Base-by-base conservation (phyloP, 2,329 filamentous ascomycete genomes). In the Lecanicillium sp. region DNA sequence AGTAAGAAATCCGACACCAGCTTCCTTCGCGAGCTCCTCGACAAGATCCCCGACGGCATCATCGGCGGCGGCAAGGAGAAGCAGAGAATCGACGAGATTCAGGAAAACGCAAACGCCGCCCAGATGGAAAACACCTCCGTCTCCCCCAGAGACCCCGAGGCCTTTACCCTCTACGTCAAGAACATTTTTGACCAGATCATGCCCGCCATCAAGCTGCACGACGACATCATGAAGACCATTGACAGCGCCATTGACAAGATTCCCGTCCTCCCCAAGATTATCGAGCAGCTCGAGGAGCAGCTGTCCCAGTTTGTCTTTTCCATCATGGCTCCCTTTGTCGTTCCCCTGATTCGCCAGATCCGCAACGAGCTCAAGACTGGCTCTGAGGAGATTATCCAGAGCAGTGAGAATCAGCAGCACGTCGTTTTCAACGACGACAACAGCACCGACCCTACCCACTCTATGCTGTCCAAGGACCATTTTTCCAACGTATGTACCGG, bases 231-330 rank as follows among this genome's bases (percentile, higher is more conserved):
- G 76, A 83, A 91, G 70, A 71, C 69, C 44, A 90, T 96, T 59
- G 79, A 80, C 39, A 73, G 84, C 58, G 83, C 87, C 11, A 83
- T 95, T 51, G 87, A 94, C 66, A 83, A 87, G 55, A 90, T 96
- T 33, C 90, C 90, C 0, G 75, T 95, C 32, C 72, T 96, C 15
- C 87, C 88, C 45, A 85, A 94, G 56, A 74, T 95, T 35, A 78
- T 95, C 48, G 89, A 95, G 68, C 82, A 95, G 63, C 69, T 95
- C 14, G 84, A 91, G 66, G 87, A 95, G 52, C 86, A 95, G 67
- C 76, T 95, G 54, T 93, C 86, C 46, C 70, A 91, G 58, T 95
- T 94, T 64, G 87, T 95, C 51, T 95, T 95, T 68, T 87, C 85
- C n/a, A 76, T 95, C 48, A 81, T 96, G 55, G 90, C 90, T 1